Conservation (phyloP, 1,139 yeast species). For the Pichia sp. region DNA sequence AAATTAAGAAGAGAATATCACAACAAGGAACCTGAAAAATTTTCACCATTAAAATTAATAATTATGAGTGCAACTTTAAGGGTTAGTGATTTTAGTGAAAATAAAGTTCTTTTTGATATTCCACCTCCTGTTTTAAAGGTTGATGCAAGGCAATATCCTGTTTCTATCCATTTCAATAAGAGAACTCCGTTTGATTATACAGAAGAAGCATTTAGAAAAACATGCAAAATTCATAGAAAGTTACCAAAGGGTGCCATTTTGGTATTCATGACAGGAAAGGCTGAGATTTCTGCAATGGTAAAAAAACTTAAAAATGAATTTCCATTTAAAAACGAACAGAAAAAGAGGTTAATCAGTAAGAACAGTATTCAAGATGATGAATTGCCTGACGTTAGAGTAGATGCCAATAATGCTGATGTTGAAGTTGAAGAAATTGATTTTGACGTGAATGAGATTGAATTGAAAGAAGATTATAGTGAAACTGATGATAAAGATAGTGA, state of each 20-base stretch:
- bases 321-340: conserved; percentile 43
- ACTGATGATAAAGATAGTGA: conserved; percentile 37
- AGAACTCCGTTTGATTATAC: conserved; percentile 71
- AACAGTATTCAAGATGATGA: conserved; percentile 30
- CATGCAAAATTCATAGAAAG: conserved; percentile 77
- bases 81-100: conserved; percentile 88
- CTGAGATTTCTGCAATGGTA: conserved; percentile 77
- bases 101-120: conserved; percentile 54
- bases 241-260: conserved; percentile 94
- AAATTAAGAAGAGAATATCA: conserved; percentile 60
- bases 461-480: conserved; percentile 30
- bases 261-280: conserved; percentile 88
- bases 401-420: conserved; percentile 54
- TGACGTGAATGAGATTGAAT: conserved; percentile 33
- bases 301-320: conserved; percentile 62
- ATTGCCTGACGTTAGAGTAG: conserved; percentile 43
- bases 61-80: conserved; percentile 95
- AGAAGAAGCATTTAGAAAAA: conserved; percentile 80
- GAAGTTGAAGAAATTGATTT: conserved; percentile 91
- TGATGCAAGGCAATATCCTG: conserved; percentile 95
- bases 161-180: conserved; percentile 82
- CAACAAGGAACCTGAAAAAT: conserved; percentile 39
- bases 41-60: conserved; percentile 59
- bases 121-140: conserved; percentile 90
- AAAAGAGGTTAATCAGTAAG: conserved; percentile 11